Evolutionary conservation across 2,329 filamentous ascomycete genomes (phyloP).

Genomic region (Blumeriella jaapii): DNA sequence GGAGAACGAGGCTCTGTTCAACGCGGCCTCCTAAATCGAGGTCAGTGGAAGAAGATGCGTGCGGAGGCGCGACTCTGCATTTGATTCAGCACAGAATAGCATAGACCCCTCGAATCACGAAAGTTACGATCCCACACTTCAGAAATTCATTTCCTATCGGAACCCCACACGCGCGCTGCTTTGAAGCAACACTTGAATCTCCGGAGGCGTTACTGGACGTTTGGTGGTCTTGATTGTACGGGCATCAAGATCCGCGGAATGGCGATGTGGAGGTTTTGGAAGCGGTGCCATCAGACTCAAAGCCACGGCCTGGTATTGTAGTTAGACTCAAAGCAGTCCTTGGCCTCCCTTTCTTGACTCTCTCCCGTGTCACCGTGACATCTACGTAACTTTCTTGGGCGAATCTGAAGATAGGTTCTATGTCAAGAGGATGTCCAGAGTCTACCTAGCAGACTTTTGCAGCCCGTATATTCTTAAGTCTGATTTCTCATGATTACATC

Average conservation of each 20-base stretch:
- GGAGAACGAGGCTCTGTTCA: conserved; percentile 85
- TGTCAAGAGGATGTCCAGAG: no score
- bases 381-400: no score
- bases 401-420: no score
- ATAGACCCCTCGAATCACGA: conserved; percentile 18
- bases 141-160: conserved; percentile 13
- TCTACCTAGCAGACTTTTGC: no score
- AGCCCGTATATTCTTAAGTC: no score
- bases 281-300: conserved; percentile 15
- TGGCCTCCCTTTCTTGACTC: conserved; percentile 16
- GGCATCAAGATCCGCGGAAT: conserved; percentile 18
- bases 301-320: conserved; percentile 23
- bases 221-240: conserved; percentile 15
- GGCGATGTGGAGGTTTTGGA: conserved; percentile 19
- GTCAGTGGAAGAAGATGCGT: conserved; percentile 7
- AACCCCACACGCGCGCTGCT: conserved; percentile 17
- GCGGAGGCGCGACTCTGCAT: conserved; percentile 9
- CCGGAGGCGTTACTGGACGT: conserved; percentile 14
- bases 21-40: conserved; percentile 31
- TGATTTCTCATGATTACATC: no score
- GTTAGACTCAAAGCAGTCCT: conserved; percentile 28
- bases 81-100: conserved; percentile 14
- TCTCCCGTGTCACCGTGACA: neutral
- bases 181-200: conserved; percentile 15
- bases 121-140: conserved; percentile 19